phyloP scores from a whole-genome alignment of 2,329 filamentous ascomycete genomes.

The Drechslerella dactyloides region DNA sequence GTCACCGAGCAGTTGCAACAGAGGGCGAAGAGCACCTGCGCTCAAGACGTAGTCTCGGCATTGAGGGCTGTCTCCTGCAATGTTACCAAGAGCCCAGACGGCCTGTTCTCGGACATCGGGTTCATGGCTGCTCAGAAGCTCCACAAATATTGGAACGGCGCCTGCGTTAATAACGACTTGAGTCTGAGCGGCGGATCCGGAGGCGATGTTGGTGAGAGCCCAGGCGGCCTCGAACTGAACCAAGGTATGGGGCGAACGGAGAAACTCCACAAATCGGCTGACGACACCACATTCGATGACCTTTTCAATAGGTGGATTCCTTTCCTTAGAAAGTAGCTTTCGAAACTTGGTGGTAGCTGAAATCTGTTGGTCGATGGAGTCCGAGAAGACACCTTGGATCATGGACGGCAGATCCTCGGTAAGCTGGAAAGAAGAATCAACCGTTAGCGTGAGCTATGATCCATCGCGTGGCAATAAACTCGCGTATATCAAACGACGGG shows the following conservation, averaged over 20 bases:
- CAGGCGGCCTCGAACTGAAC: slow-evolving; percentile 99
- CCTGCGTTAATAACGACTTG: slow-evolving; percentile 99
- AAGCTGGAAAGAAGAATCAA: slow-evolving; percentile 66
- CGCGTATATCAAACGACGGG: not conserved
- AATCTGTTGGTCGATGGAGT: slow-evolving; percentile 97
- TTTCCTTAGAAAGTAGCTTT: slow-evolving; percentile 97
- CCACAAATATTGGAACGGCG: slow-evolving; percentile 97
- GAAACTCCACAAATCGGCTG: slow-evolving; percentile 95
- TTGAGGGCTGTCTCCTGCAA: slow-evolving; percentile 95
- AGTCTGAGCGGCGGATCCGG: slow-evolving; percentile 93
- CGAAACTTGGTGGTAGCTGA: slow-evolving; percentile 97
- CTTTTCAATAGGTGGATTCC: slow-evolving; percentile 97
- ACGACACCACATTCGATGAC: slow-evolving; percentile 99
- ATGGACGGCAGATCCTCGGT: slow-evolving; percentile 98
- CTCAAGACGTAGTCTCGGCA: slow-evolving; percentile 96
- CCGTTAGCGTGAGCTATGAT: slow-evolving; percentile 42
- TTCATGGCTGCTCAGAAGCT: slow-evolving; percentile 92
- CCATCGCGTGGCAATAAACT: not conserved
- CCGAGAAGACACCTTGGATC: slow-evolving; percentile 97
- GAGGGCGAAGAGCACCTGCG: slow-evolving; percentile 86
- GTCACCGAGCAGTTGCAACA: slow-evolving; percentile 88
- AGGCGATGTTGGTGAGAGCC: slow-evolving; percentile 99
- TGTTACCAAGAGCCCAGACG: slow-evolving; percentile 98
- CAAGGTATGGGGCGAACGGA: slow-evolving; percentile 94
- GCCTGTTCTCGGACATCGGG: slow-evolving; percentile 98